These are phyloP conservation scores for Tephrocybe rancida DNA, from an alignment of 768 basidiomycete species.

Conservation along the genomic window DNA sequence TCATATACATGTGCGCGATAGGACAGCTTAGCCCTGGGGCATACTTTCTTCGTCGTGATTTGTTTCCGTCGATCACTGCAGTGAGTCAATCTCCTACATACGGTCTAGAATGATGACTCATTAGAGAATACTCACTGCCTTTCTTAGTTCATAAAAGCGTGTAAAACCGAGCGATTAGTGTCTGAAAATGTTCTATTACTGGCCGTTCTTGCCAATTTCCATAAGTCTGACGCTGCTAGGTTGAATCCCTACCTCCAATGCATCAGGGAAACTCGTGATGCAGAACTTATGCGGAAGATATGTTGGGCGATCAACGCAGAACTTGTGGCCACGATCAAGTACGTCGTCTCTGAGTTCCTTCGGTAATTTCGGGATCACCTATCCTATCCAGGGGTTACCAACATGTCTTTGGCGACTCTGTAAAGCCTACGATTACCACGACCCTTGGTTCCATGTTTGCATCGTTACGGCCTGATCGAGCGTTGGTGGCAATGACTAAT, in stretches of 20 bases:
- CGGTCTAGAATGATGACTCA: too few species aligned
- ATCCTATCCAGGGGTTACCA: slow-evolving; percentile 51
- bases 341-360: slow-evolving; percentile 16
- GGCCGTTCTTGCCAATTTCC: slow-evolving; percentile 69
- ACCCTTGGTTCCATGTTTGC: slow-evolving; percentile 54
- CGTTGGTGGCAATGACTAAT: slow-evolving; percentile 48
- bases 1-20: slow-evolving; percentile 61
- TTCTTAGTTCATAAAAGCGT: slow-evolving; percentile 54
- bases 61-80: slow-evolving; percentile 55
- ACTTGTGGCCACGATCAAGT: slow-evolving; percentile 55
- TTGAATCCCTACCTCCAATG: slow-evolving; percentile 66
- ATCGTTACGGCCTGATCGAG: slow-evolving; percentile 56
- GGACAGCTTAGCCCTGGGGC: slow-evolving; percentile 71
- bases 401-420: slow-evolving; percentile 51
- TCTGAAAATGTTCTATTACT: slow-evolving; percentile 64
- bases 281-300: slow-evolving; percentile 55
- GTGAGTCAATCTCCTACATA: slow-evolving; percentile 41
- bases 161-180: slow-evolving; percentile 55
- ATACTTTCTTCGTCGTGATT: slow-evolving; percentile 64
- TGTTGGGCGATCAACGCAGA: slow-evolving; percentile 59
- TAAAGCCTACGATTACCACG: slow-evolving; percentile 49
- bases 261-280: slow-evolving; percentile 49
- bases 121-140: background rate
- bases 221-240: slow-evolving; percentile 70
- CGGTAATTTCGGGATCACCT: background rate